Conservation (phyloP, 2,329 filamentous ascomycete genomes). For the Xylaria digitata region DNA sequence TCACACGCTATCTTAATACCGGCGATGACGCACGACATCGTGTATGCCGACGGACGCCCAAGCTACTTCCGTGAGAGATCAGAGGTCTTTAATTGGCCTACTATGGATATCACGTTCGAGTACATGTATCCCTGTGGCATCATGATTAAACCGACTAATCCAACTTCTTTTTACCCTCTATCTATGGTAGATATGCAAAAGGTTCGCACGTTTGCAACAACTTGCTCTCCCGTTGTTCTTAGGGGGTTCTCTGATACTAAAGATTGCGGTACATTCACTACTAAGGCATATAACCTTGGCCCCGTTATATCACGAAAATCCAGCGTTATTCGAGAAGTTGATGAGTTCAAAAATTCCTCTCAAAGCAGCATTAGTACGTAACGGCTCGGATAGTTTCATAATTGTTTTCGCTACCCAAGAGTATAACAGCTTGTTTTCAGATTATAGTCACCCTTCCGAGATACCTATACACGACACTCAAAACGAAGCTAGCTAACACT, state of each 20-base stretch:
- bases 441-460: not conserved
- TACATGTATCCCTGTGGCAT: conserved; percentile 61
- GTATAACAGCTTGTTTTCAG: not conserved
- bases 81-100: conserved; percentile 55
- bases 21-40: conserved; percentile 52
- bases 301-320: conserved; percentile 7
- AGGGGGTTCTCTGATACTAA: conserved; percentile 56
- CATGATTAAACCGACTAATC: conserved; percentile 52
- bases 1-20: conserved; percentile 36
- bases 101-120: conserved; percentile 54
- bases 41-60: conserved; percentile 57
- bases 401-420: not conserved
- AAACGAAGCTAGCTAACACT: not conserved
- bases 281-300: conserved; percentile 10
- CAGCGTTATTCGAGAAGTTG: conserved; percentile 1
- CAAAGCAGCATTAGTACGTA: conserved; percentile 14
- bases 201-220: conserved; percentile 57
- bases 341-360: conserved; percentile 9
- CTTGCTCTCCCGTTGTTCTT: conserved; percentile 63
- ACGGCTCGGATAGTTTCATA: too few species aligned
- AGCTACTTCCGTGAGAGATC: conserved; percentile 63
- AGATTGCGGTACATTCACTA: conserved; percentile 11
- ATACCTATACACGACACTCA: not conserved
- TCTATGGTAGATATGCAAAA: conserved; percentile 57
- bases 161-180: conserved; percentile 51